These are phyloP conservation scores for Galerina sulciceps DNA, from an alignment of 768 basidiomycete genomes.

Conservation along the genomic window DNA sequence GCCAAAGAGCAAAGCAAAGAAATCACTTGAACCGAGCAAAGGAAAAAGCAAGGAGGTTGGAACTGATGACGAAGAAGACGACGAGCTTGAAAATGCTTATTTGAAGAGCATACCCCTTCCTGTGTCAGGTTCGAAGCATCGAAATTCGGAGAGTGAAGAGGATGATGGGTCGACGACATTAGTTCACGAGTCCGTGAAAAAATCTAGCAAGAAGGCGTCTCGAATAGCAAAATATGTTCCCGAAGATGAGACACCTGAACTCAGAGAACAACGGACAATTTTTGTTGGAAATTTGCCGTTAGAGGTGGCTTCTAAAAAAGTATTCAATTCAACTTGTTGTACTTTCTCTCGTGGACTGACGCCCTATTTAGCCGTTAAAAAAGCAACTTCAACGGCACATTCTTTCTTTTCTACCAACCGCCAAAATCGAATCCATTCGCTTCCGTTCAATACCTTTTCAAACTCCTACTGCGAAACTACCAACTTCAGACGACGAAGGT, in stretches of 20 bases:
- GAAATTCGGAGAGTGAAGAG: slow-evolving; percentile 15
- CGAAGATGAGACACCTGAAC: slow-evolving; percentile 70
- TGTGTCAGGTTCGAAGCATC: slow-evolving; percentile 9
- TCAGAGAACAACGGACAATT: slow-evolving; percentile 80
- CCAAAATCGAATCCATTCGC: slow-evolving; percentile 90
- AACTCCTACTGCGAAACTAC: slow-evolving; percentile 71
- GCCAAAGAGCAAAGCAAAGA: slow-evolving; percentile 21
- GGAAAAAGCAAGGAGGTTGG: slow-evolving; percentile 23
- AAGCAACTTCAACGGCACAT: slow-evolving; percentile 83
- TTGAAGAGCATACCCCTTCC: slow-evolving; percentile 4
- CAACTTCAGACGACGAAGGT: slow-evolving; percentile 41
- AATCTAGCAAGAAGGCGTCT: slow-evolving; percentile 32
- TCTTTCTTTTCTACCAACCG: slow-evolving; percentile 66
- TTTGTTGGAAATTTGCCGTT: slow-evolving; percentile 91
- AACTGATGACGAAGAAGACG: slow-evolving; percentile 32
- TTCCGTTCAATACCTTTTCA: slow-evolving; percentile 95
- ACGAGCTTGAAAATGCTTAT: slow-evolving; percentile 39
- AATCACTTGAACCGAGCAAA: slow-evolving; percentile 4
- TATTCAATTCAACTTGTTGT: slow-evolving; percentile 36
- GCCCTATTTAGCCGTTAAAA: slow-evolving; percentile 58
- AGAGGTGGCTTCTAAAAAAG: slow-evolving; percentile 77
- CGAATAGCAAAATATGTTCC: slow-evolving; percentile 52
- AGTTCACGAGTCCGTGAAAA: slow-evolving; percentile 69
- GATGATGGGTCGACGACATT: slow-evolving; percentile 33
- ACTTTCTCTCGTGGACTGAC: not conserved